A percentile compares a stretch with the other conserved stretches of the same genome.
Evolutionary conservation across 1,139 yeast genomes (phyloP).

Genomic region (Saccharomyces uvarum): DNA sequence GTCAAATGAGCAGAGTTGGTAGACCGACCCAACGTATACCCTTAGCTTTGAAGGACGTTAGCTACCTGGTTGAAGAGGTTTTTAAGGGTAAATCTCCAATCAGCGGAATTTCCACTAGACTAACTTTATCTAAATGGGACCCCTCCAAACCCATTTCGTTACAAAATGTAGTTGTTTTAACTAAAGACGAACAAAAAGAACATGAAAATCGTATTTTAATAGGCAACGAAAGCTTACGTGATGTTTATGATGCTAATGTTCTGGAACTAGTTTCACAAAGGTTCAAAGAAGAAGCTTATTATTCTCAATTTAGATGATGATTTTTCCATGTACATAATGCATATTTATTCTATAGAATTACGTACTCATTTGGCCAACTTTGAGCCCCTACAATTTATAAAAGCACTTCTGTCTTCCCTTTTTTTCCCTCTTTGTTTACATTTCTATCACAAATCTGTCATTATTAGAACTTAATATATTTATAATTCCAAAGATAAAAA

Average conservation of each 20-base stretch:
- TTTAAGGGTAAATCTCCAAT: slow-evolving; percentile 87
- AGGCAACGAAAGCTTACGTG: slow-evolving; percentile 53
- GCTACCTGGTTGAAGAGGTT: slow-evolving; percentile 83
- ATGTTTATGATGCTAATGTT: slow-evolving; percentile 58
- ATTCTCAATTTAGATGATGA: slow-evolving; percentile 46
- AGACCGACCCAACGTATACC: slow-evolving; percentile 63
- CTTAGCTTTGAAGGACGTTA: slow-evolving; percentile 62
- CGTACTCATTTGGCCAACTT: background rate
- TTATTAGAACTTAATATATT: no score
- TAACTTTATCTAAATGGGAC: slow-evolving; percentile 79
- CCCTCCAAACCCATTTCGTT: slow-evolving; percentile 46
- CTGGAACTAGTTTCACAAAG: slow-evolving; percentile 53
- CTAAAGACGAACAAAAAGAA: slow-evolving; percentile 72
- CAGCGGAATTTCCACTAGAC: slow-evolving; percentile 69
- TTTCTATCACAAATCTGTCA: no score
- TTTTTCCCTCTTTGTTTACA: background rate
- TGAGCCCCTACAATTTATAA: background rate
- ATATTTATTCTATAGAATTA: background rate
- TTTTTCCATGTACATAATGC: background rate
- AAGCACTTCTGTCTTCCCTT: background rate
- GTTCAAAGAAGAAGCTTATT: slow-evolving; percentile 65
- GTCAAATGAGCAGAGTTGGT: slow-evolving; percentile 76
- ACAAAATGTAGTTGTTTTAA: slow-evolving; percentile 78
- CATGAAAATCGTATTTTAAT: slow-evolving; percentile 70
- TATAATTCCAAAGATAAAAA: no score